Percentiles rank a stretch among this genome's conserved stretches.
phyloP scores from a whole-genome alignment of 129 eudicot species.

The Chrysanthemum lavandulifolium region DNA sequence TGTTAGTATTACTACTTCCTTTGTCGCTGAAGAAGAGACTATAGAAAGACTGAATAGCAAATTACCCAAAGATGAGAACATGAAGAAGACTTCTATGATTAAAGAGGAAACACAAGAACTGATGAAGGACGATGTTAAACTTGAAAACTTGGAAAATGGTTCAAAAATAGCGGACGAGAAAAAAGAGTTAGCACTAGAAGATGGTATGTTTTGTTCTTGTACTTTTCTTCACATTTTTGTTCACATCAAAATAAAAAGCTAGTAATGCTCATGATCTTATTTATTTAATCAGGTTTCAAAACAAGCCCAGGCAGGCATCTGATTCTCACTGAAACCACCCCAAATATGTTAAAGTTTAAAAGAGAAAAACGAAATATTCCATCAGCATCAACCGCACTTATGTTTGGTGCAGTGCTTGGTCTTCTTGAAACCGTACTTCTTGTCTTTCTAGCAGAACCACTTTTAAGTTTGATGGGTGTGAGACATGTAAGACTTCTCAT shows the following conservation, averaged over 20 bases:
- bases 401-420: conserved; percentile 71
- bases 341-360: conserved; percentile 19
- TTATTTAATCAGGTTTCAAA: conserved; percentile 25
- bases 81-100: conserved; percentile 30
- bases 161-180: neutral
- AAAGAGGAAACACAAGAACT: conserved; percentile 20
- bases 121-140: conserved; percentile 22
- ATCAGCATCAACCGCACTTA: conserved; percentile 77
- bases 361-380: conserved; percentile 51
- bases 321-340: conserved; percentile 2
- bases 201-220: conserved; percentile 22
- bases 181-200: conserved; percentile 23
- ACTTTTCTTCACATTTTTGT: neutral
- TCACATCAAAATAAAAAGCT: too few relatives aligned
- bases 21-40: conserved; percentile 90
- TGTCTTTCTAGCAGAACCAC: conserved; percentile 52
- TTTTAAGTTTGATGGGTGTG: conserved; percentile 66
- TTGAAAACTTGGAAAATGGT: conserved; percentile 40
- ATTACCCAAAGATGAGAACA: conserved; percentile 20
- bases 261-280: neutral
- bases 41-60: conserved; percentile 36
- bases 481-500: conserved; percentile 47
- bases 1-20: conserved; percentile 87
- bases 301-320: conserved; percentile 23
- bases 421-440: conserved; percentile 59